Evolutionary conservation across 495 filamentous ascomycete species (phyloP), one percentile per base, ranked within the genome.

Genomic region (Penicillium simplicissimum): DNA sequence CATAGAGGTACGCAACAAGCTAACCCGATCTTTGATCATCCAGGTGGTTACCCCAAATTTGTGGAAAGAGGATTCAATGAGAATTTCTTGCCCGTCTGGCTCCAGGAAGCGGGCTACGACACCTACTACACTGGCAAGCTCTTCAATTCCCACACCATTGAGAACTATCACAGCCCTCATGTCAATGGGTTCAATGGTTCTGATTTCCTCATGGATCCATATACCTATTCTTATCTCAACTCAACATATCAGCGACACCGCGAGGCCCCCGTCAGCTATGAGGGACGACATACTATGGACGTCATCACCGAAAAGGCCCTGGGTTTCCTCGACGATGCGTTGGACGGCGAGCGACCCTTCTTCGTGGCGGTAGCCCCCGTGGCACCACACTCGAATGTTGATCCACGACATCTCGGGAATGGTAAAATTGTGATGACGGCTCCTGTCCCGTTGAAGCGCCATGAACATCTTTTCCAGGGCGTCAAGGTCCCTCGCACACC

Each of bases 71-170:
- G 88, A 2, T 79, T 88, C 57, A 90, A 91, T 63, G 79, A 86
- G 0, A 76, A 84, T 59, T 90, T 84, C 61, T 79, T 91, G 10
- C 88, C 88, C 0, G 64, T 90, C 2, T 91, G 88, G 88, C 76
- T 91, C 4, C 87, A 90, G 62, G 60, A 83, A 8, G 82, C 85
- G 0, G 88, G 87, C n/a, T 90, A 90, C 67, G 81, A 86, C 62
- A 91, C 88, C 1, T 90, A 86, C 70, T 90, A 90, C 69, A 87
- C 84, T 1, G 88, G 88, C 38, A 92, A 92, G 69, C 77, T 92
- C 3, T 87, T 89, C 70, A 92, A 91, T 66, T 77, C 79, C 0
- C 86, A 89, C 62, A 84, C 81, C 0, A 64, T 83, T 1, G 63
- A 80, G 4, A 88, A 86, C 55, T 89, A 88, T 67, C 55, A 87